Conservation (phyloP, 306 rosid species). For the Malus sylvestris region DNA sequence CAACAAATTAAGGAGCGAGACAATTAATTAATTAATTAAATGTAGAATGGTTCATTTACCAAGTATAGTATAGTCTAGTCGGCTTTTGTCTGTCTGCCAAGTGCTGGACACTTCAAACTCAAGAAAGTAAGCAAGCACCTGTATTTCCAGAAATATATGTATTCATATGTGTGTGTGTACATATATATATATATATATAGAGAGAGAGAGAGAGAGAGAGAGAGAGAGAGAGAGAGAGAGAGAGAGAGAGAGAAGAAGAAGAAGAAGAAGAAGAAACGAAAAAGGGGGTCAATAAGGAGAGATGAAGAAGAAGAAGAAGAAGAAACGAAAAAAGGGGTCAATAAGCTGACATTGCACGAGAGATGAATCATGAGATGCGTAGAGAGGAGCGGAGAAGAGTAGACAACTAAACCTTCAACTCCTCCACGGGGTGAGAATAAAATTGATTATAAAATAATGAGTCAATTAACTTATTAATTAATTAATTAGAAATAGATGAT, state of each 20-base stretch:
- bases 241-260: background rate
- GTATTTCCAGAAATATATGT: background rate
- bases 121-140: background rate
- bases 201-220: no score
- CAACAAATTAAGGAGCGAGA: background rate
- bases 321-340: conserved; percentile 14
- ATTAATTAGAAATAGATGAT: background rate
- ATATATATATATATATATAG: no score
- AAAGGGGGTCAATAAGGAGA: conserved; percentile 8
- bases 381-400: background rate
- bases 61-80: background rate
- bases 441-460: background rate
- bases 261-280: conserved; percentile 8
- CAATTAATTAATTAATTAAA: background rate
- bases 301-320: background rate
- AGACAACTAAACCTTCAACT: background rate
- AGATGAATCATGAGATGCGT: background rate
- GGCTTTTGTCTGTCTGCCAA: no score
- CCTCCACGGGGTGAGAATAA: background rate
- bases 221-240: no score
- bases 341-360: conserved; percentile 15
- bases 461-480: background rate
- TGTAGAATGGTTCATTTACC: background rate
- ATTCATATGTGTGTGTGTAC: background rate
- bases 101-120: background rate